Conservation (phyloP, 2,329 filamentous ascomycete species). For the Apiospora marii region DNA sequence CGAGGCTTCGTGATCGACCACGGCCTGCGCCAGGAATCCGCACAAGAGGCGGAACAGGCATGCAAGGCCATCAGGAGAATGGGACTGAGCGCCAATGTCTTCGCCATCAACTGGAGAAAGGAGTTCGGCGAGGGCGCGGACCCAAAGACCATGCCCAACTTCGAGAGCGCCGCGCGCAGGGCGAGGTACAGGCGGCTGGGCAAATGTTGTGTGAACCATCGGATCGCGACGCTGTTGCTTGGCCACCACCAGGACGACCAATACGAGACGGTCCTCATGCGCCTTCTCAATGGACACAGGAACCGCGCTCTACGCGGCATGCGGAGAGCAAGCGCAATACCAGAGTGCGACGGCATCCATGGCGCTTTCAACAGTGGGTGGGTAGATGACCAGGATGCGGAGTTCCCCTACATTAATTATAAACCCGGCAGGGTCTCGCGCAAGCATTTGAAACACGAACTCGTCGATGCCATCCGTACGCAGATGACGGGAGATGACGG, state of each 20-base stretch:
- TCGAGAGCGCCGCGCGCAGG: slow-evolving; percentile 80
- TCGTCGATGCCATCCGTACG: slow-evolving; percentile 36
- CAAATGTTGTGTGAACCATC: slow-evolving; percentile 57
- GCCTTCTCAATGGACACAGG: slow-evolving; percentile 72
- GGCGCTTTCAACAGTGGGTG: slow-evolving; percentile 73
- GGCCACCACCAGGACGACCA: slow-evolving; percentile 93
- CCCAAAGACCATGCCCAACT: slow-evolving; percentile 61
- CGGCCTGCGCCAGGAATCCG: slow-evolving; percentile 59
- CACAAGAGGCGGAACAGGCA: slow-evolving; percentile 60
- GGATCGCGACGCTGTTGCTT: slow-evolving; percentile 71
- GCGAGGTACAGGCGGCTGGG: slow-evolving; percentile 79
- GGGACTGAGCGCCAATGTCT: slow-evolving; percentile 40
- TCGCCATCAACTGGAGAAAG: slow-evolving; percentile 59
- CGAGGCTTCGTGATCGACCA: slow-evolving; percentile 65
- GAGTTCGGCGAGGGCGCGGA: slow-evolving; percentile 37
- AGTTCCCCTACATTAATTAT: slow-evolving; percentile 49
- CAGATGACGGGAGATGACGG: slow-evolving; percentile 32
- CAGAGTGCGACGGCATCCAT: slow-evolving; percentile 81
- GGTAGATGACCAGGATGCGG: slow-evolving; percentile 52
- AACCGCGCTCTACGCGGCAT: slow-evolving; percentile 80
- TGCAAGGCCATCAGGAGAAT: slow-evolving; percentile 44
- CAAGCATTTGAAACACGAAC: slow-evolving; percentile 34
- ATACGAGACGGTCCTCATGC: slow-evolving; percentile 87
- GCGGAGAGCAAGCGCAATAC: slow-evolving; percentile 70
- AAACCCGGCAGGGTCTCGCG: slow-evolving; percentile 36